Evolutionary conservation across 768 basidiomycete genomes (phyloP).

Genomic region (Termitomyces sp.): DNA sequence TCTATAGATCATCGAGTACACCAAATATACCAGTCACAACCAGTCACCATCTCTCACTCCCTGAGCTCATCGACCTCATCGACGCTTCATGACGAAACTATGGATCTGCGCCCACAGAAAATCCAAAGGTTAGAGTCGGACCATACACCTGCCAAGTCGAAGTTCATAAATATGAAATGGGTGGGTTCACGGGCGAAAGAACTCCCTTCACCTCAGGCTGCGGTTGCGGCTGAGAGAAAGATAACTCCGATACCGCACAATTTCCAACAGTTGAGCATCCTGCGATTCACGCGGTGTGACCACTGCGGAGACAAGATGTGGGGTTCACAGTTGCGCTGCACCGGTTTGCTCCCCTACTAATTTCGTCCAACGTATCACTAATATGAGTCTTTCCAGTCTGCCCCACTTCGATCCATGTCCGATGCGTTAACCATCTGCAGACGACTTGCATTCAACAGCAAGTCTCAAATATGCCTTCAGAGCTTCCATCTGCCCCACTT

Average conservation of each 20-base stretch:
- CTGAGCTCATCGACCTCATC: constrained; percentile 44
- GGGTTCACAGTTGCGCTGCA: constrained; percentile 92
- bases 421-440: constrained; percentile 70
- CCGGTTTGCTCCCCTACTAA: constrained; percentile 47
- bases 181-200: constrained; percentile 46
- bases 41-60: constrained; percentile 27
- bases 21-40: constrained; percentile 23
- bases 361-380: background rate
- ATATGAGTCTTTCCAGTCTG: constrained; percentile 49
- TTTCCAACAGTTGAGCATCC: constrained; percentile 85
- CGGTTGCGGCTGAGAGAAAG: constrained; percentile 23
- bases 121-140: constrained; percentile 43
- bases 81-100: constrained; percentile 43
- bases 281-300: constrained; percentile 90
- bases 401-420: constrained; percentile 80
- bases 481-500: constrained; percentile 26
- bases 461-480: constrained; percentile 22
- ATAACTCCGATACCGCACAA: constrained; percentile 59
- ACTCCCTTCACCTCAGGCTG: constrained; percentile 24
- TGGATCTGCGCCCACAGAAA: constrained; percentile 32
- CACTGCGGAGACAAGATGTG: constrained; percentile 98
- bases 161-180: constrained; percentile 71
- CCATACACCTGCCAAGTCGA: constrained; percentile 47
- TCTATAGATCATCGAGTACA: constrained; percentile 26
- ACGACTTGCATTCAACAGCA: constrained; percentile 58